Evolutionary conservation across 345 rosid species (phyloP).

Genomic region (Hibiscus syriacus): DNA sequence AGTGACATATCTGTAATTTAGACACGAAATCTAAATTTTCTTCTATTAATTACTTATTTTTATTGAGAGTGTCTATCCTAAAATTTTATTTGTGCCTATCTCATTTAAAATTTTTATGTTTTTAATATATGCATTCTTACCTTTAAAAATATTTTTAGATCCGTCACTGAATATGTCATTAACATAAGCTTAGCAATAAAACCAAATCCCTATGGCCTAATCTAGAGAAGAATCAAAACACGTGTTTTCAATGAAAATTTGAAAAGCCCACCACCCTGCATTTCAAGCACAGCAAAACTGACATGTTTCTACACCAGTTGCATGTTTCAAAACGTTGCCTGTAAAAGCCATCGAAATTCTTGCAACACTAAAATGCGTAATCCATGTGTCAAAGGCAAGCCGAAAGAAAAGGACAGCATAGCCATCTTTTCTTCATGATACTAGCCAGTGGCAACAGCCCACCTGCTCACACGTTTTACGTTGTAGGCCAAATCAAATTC

Average conservation of each 20-base stretch:
- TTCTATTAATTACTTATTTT: too few relatives aligned
- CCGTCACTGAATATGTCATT: too few relatives aligned
- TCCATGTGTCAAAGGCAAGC: neutral
- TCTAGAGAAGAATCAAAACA: neutral
- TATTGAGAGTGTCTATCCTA: too few relatives aligned
- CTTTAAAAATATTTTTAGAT: too few relatives aligned
- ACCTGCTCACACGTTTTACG: neutral
- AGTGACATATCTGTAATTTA: too few relatives aligned
- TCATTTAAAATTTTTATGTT: too few relatives aligned
- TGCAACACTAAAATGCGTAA: neutral
- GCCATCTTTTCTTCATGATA: too few relatives aligned
- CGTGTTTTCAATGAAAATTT: neutral
- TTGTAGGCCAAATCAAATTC: neutral
- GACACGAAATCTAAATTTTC: too few relatives aligned
- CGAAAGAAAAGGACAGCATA: neutral
- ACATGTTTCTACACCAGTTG: neutral
- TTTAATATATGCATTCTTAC: too few relatives aligned
- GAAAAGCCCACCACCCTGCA: neutral
- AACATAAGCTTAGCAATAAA: neutral
- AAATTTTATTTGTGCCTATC: too few relatives aligned
- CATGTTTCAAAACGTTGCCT: too few relatives aligned
- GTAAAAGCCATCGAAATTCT: conserved; percentile 2
- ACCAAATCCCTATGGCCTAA: neutral
- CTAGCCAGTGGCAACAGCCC: neutral
- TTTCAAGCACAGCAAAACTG: neutral